Base-by-base conservation (phyloP, 2,329 filamentous ascomycete genomes). In the Pyricularia grisea region DNA sequence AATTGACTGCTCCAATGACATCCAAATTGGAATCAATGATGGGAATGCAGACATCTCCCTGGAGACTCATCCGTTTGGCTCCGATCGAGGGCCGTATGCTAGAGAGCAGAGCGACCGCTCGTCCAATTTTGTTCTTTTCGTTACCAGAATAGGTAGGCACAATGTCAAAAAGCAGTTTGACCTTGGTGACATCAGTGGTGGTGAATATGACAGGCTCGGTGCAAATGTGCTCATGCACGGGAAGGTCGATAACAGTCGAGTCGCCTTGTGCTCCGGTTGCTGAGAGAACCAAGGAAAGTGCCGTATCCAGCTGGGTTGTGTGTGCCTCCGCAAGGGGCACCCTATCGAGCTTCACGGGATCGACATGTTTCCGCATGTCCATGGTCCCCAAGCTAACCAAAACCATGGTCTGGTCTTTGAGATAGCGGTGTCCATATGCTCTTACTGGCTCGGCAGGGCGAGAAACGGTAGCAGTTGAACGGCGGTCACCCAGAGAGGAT, bases 141-240 rank as follows among this genome's bases (percentile, higher is more conserved):
- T 92, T 91, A 4, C 94, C 95, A 60, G 94, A 91, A 79, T 98
- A 98, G 0, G 95, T 99, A 1, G 94, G 95, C 1, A 98, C 89
- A 73, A 99, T 92, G 74, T 99, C 95, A 74, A 99, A 99, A 68
- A 96, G 83, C 11, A 99, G 82, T 77, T 94, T 96, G 70, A 97
- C 94, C 74, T 93, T 92, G 31, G 86, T 84, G 0, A 89, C 84
- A 75, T 98, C 92, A 1, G 80, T 84, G 0, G 94, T 90, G 69
- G 89, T 92, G 79, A 99, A 99, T 0, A 93, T 89, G 64, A 99
- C 92, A 0, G 95, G 95, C 74, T 97, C 94, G 0, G 95, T 98
- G 50, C 91, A 90, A 73, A 97, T 92, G 73, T 94, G 96, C 68
- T 97, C 94, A 73, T 97, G 93, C 0, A 97, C 91, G 0, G 95